Base-by-base conservation (phyloP, 2,329 filamentous ascomycete genomes). In the Hypocrella siamensis region DNA sequence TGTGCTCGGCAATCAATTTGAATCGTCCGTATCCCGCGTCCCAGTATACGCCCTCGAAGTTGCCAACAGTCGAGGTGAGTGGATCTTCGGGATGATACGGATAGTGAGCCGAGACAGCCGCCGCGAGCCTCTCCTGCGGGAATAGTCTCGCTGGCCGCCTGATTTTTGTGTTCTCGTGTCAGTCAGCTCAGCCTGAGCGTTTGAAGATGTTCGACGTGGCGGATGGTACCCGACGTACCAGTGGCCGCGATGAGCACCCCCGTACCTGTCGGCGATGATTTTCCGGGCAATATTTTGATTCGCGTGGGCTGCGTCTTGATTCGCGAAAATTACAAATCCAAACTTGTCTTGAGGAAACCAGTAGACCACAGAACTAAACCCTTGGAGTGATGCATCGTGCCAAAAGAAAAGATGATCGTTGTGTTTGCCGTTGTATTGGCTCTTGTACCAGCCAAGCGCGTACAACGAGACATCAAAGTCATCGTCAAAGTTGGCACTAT, bases 31-130 rank as follows among this genome's bases (percentile, higher is more conserved):
- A 65, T 4, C 52, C 61, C 2, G 53, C 51, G 32, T 66, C 51
- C 36, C 45, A 54, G 39, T 66, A 68, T 2, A 49, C 58, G 3
- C 64, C 64, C 2, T 44, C 40, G 12, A 51, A 35, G 2, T n/a
- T n/a, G n/a, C n/a, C n/a, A n/a, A n/a, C n/a, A n/a, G n/a, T n/a
- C n/a, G n/a, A n/a, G n/a, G n/a, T n/a, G n/a, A n/a, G n/a, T n/a
- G n/a, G n/a, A n/a, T n/a, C n/a, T n/a, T n/a, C n/a, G n/a, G n/a
- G n/a, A n/a, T n/a, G n/a, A n/a, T n/a, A n/a, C n/a, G n/a, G n/a
- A n/a, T n/a, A n/a, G n/a, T n/a, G n/a, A n/a, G n/a, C n/a, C n/a
- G n/a, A n/a, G n/a, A n/a, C n/a, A n/a, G n/a, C n/a, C n/a, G n/a
- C n/a, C n/a, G n/a, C n/a, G n/a, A n/a, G n/a, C n/a, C n/a, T n/a